Evolutionary conservation across 352 stramenopile species (phyloP), one percentile per base, ranked within the genome.

Genomic region (Albugo laibachii): DNA sequence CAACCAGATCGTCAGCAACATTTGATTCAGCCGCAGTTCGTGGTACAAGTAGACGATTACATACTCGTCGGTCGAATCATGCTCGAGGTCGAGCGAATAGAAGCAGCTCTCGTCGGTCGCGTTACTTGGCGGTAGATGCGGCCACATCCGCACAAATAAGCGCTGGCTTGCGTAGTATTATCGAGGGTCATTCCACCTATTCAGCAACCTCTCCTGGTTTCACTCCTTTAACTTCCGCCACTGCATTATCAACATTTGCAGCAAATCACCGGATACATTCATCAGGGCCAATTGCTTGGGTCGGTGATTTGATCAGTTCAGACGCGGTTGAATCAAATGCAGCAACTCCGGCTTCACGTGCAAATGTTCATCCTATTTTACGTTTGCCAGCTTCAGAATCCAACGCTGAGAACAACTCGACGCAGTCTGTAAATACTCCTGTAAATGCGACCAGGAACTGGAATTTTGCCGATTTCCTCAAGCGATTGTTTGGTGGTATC

Each of bases 391-490:
- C 16, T 24, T 8, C 38, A 43, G 38, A 19, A 43, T 8, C 38
- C 38, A 43, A 43, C 8, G 8, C 16, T 24, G 16, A 24, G 16
- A 43, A 24, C 38, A 43, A 24, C 8, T 43, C 20, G 3, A 19
- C 38, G 38, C 3, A 3, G 38, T 43, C 20, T 24, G 20, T 59
- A 5, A 49, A 77, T 24, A 54, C 64, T 1, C 64, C 60, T 41
- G 47, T 70, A 1, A 65, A 61, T 16, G 51, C 58, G 4, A 62
- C 54, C n/a, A 58, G 64, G 44, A 70, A 61, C 21, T 84, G 72
- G 72, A 74, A 81, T 41, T 62, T 84, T 31, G 63, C 59, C 1
- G 67, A 69, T 15, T 64, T 82, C 55, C 43, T 70, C 19, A 70
- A 53, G 18, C 67, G 65, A 10, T 20, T 84, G 11, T 56, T 59